Evolutionary conservation across 2,329 filamentous ascomycete species (phyloP).

Genomic region (Helicocarpus griseus): DNA sequence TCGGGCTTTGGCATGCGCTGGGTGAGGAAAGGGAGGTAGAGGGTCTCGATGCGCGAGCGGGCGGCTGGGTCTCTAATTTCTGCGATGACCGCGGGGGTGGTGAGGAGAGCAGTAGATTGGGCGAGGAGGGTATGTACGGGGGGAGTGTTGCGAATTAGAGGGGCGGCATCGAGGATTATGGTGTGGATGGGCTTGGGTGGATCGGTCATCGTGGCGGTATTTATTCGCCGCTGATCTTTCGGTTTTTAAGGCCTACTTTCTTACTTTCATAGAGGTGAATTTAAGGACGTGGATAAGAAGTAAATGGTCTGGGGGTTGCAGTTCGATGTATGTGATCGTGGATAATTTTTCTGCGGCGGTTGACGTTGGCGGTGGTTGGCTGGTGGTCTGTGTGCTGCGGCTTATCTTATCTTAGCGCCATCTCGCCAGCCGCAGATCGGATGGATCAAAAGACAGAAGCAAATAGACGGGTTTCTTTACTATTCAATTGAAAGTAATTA

Average conservation of each 20-base stretch:
- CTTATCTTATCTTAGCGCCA: slow-evolving; percentile 4
- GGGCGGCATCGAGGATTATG: slow-evolving; percentile 81
- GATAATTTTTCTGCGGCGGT: background rate
- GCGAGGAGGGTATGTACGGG: slow-evolving; percentile 70
- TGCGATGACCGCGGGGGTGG: slow-evolving; percentile 72
- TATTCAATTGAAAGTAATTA: no score
- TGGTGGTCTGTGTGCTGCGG: slow-evolving; percentile 3
- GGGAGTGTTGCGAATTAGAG: slow-evolving; percentile 88
- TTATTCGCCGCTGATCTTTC: no score
- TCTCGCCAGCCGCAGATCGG: background rate
- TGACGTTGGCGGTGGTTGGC: background rate
- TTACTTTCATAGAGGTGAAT: background rate
- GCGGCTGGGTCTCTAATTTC: slow-evolving; percentile 84
- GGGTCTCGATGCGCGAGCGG: slow-evolving; percentile 69
- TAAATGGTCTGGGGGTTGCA: background rate
- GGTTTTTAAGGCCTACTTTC: no score
- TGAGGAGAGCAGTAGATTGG: slow-evolving; percentile 68
- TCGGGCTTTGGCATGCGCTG: slow-evolving; percentile 63
- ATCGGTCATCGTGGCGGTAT: background rate
- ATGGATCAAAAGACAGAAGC: background rate
- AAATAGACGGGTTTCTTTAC: no score
- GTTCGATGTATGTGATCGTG: background rate
- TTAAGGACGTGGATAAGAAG: slow-evolving; percentile 2
- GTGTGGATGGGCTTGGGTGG: slow-evolving; percentile 62
- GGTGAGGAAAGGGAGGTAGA: slow-evolving; percentile 74